A percentile compares a stretch with the other conserved stretches of the same genome.
Conservation (phyloP, 805 yeast species). For the Cyberlindnera mrakii region DNA sequence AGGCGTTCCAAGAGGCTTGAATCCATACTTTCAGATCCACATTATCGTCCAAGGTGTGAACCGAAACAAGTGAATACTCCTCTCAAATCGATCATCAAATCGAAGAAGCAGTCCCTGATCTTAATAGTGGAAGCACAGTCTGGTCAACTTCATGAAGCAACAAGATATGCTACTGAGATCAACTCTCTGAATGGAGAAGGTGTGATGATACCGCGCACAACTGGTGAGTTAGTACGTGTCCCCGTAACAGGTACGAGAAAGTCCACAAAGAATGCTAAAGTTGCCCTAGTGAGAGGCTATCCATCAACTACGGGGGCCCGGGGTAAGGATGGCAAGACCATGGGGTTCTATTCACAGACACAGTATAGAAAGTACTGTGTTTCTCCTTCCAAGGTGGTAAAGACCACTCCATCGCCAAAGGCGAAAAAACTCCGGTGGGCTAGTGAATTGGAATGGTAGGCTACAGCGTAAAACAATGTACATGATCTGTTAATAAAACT, state of each 20-base stretch:
- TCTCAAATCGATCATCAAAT: constrained; percentile 14
- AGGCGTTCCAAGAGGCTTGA: constrained; percentile 20
- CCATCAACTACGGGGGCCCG: constrained; percentile 1
- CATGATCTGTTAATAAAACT: background rate
- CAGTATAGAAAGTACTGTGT: constrained; percentile 13
- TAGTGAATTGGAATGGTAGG: constrained; percentile 15
- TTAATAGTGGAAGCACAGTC: constrained; percentile 57
- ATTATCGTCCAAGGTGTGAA: constrained; percentile 4
- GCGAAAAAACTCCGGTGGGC: constrained; percentile 20
- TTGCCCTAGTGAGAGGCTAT: constrained; percentile 17
- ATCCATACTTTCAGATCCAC: constrained; percentile 1
- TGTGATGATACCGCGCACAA: constrained; percentile 52
- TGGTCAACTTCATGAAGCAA: constrained; percentile 56
- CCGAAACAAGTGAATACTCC: constrained; percentile 13
- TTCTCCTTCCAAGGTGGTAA: constrained; percentile 9
- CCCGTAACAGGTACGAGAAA: constrained; percentile 28
- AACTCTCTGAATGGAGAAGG: constrained; percentile 59
- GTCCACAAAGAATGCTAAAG: constrained; percentile 9
- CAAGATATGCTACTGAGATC: constrained; percentile 63
- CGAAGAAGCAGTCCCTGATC: constrained; percentile 22
- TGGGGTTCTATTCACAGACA: constrained; percentile 20
- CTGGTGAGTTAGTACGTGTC: constrained; percentile 53
- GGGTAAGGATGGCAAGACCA: background rate
- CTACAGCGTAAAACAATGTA: background rate
- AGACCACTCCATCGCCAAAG: background rate